Conservation (phyloP, 805 yeast species). For the Alloascoidea africana region DNA sequence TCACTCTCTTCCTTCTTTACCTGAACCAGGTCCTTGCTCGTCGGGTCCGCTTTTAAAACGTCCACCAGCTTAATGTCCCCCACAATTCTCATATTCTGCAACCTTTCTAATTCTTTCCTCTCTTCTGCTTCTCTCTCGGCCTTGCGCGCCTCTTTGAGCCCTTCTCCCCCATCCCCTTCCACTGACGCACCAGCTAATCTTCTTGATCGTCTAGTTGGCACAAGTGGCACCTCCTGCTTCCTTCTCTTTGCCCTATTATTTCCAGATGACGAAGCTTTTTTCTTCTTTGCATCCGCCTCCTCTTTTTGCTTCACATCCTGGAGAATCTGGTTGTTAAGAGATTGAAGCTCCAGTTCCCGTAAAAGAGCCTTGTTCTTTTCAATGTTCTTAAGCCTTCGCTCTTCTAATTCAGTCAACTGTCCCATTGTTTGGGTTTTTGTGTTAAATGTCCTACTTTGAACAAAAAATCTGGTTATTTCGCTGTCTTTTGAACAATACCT, state of each 20-base stretch:
- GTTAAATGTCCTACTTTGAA: too few relatives aligned
- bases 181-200: constrained; percentile 15
- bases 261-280: constrained; percentile 3
- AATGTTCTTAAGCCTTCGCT: constrained; percentile 61
- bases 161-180: constrained; percentile 12
- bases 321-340: constrained; percentile 36
- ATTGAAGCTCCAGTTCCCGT: constrained; percentile 51
- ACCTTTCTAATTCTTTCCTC: constrained; percentile 26
- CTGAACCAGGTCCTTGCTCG: too few relatives aligned
- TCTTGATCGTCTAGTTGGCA: neutral
- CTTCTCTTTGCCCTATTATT: constrained; percentile 14
- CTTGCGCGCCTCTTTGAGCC: constrained; percentile 10
- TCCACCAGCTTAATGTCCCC: constrained; percentile 57
- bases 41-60: constrained; percentile 21
- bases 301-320: constrained; percentile 27
- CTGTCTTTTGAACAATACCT: too few relatives aligned
- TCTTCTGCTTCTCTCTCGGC: constrained; percentile 13
- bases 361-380: constrained; percentile 69
- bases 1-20: constrained; percentile 18
- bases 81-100: constrained; percentile 41
- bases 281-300: constrained; percentile 21
- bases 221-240: constrained; percentile 8
- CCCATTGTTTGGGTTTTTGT: too few relatives aligned
- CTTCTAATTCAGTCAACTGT: constrained; percentile 39
- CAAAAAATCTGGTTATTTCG: too few relatives aligned